Evolutionary conservation across 768 basidiomycete species (phyloP).

Genomic region (Suillus weaverae): DNA sequence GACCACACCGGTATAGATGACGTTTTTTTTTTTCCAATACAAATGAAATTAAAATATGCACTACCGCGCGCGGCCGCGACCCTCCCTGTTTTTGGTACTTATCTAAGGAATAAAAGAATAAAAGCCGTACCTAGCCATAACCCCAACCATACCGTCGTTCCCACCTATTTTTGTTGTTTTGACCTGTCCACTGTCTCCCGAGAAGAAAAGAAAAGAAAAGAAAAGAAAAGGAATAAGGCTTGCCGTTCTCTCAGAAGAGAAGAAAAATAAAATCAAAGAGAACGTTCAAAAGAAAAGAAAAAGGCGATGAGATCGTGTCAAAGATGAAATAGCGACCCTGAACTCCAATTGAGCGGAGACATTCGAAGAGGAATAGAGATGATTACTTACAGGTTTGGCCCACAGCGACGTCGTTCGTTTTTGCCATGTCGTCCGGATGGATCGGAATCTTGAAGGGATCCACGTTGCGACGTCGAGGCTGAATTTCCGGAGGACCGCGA

Average conservation of each 20-base stretch:
- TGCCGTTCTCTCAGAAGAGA: neutral
- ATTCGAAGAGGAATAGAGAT: neutral
- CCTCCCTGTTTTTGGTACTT: conserved; percentile 1
- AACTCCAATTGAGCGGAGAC: neutral
- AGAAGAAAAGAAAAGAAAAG: neutral
- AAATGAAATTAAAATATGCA: neutral
- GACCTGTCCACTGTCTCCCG: neutral
- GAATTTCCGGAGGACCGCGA: neutral
- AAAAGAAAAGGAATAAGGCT: neutral
- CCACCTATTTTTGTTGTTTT: neutral
- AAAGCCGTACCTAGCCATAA: neutral
- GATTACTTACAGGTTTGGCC: neutral
- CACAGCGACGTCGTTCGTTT: neutral
- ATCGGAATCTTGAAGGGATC: neutral
- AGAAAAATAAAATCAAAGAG: neutral
- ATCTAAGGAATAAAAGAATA: neutral
- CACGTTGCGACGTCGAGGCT: neutral
- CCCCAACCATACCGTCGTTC: neutral
- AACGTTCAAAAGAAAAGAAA: neutral
- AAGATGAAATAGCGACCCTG: neutral
- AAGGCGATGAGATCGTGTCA: neutral
- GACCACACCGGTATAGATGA: neutral
- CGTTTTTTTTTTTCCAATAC: neutral
- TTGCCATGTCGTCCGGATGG: neutral
- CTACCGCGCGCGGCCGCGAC: neutral